Conservation (phyloP, 2,329 filamentous ascomycete species). For the Stagonosporopsis cucurbitacearum region DNA sequence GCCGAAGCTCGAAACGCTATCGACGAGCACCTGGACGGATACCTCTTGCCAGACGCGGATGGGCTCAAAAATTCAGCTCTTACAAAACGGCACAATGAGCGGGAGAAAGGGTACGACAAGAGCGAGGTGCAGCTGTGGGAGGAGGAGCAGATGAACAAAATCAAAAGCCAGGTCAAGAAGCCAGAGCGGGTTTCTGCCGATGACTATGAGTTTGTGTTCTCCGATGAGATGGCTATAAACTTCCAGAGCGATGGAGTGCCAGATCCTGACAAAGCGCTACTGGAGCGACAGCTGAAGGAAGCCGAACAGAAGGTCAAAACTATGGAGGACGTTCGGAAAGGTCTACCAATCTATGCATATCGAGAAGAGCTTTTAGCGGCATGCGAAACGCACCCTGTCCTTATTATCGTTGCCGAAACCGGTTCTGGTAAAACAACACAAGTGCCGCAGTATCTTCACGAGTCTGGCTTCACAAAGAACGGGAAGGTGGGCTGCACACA, state of each 20-base stretch:
- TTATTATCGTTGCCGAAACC: conserved; percentile 94
- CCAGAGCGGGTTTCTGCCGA: conserved; percentile 77
- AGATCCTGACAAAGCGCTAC: conserved; percentile 65
- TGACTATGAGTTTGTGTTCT: conserved; percentile 92
- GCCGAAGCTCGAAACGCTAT: conserved; percentile 86
- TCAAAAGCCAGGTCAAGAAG: conserved; percentile 65
- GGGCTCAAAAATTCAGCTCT: conserved; percentile 91
- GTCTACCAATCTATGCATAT: conserved; percentile 87
- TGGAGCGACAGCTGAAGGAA: conserved; percentile 83
- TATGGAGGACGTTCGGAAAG: conserved; percentile 91
- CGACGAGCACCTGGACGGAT: conserved; percentile 91
- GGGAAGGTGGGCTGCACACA: conserved; percentile 91
- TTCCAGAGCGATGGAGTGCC: conserved; percentile 70
- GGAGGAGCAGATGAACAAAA: conserved; percentile 83
- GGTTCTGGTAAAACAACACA: conserved; percentile 97
- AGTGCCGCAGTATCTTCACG: conserved; percentile 89
- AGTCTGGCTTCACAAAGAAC: conserved; percentile 63
- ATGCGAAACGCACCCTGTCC: conserved; percentile 80
- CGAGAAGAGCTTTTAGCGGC: conserved; percentile 86
- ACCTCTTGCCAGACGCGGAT: conserved; percentile 84
- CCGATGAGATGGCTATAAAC: conserved; percentile 85
- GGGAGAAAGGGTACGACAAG: conserved; percentile 85
- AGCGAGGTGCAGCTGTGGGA: conserved; percentile 98
- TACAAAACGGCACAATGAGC: conserved; percentile 85
- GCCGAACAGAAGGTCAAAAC: conserved; percentile 87